A percentile compares a stretch with the other conserved stretches of the same genome.
Conservation (phyloP, 2,329 filamentous ascomycete genomes). For the Botrytis cinerea region DNA sequence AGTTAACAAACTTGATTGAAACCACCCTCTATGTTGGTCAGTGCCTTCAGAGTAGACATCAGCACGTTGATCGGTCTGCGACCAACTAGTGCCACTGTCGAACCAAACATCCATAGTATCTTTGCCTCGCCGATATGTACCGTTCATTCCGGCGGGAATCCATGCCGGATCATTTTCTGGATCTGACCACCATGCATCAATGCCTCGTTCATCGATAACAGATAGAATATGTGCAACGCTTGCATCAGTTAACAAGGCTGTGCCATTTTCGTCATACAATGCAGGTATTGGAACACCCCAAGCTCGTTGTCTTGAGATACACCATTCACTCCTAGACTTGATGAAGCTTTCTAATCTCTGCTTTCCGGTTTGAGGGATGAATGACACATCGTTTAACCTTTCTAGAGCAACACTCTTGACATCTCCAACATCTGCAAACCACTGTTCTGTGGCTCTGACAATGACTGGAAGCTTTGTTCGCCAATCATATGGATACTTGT, state of each 20-base stretch:
- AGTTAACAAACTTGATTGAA: conserved; percentile 92
- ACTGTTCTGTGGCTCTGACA: conserved; percentile 89
- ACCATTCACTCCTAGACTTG: conserved; percentile 90
- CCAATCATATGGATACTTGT: conserved; percentile 99
- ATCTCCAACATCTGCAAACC: conserved; percentile 89
- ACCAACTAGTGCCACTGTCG: conserved; percentile 96
- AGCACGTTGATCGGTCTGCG: conserved; percentile 57
- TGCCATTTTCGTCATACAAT: conserved; percentile 71
- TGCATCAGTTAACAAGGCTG: conserved; percentile 76
- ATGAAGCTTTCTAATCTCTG: conserved; percentile 82
- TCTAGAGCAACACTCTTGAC: conserved; percentile 75
- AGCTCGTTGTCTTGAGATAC: conserved; percentile 90
- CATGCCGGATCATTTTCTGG: conserved; percentile 72
- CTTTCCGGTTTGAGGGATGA: conserved; percentile 74
- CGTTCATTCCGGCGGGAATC: conserved; percentile 66
- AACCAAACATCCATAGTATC: conserved; percentile 99
- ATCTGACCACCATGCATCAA: conserved; percentile 96
- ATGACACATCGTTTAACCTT: conserved; percentile 70
- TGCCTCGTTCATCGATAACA: conserved; percentile 73
- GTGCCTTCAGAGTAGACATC: conserved; percentile 93
- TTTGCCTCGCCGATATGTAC: conserved; percentile 69
- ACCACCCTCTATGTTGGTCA: conserved; percentile 97
- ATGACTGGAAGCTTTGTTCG: conserved; percentile 91
- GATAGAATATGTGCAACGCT: conserved; percentile 83
- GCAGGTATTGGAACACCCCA: conserved; percentile 98